phyloP scores from a whole-genome alignment of 2,329 filamentous ascomycete species.

The Exophiala dermatitidis region DNA sequence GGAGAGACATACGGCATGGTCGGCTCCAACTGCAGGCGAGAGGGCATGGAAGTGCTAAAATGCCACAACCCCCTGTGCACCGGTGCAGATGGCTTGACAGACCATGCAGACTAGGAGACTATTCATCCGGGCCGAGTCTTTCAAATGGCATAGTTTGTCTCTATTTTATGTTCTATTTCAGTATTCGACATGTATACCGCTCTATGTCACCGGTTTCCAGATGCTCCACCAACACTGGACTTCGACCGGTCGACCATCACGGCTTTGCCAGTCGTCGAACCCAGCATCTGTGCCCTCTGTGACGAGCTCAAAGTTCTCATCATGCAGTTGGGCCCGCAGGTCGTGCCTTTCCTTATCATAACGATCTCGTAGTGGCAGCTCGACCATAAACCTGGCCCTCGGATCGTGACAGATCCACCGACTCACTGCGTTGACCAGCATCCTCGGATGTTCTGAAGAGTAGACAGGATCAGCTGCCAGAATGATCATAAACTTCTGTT shows the following conservation, averaged over 20 bases:
- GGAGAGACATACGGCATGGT: no score
- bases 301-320: conserved; percentile 43
- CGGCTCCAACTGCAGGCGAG: no score
- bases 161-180: background rate
- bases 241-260: conserved; percentile 36
- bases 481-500: conserved; percentile 54
- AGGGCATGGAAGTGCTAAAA: no score
- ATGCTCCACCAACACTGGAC: conserved; percentile 45
- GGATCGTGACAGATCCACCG: conserved; percentile 55
- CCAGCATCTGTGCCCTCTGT: conserved; percentile 45
- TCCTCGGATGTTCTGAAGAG: conserved; percentile 68
- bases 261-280: conserved; percentile 43
- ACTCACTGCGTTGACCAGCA: conserved; percentile 64
- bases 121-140: no score
- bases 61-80: no score
- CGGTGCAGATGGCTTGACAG: no score
- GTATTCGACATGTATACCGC: background rate
- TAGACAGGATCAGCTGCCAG: conserved; percentile 84
- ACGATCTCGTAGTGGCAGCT: conserved; percentile 70
- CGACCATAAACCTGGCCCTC: conserved; percentile 63
- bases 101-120: no score
- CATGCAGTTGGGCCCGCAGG: conserved; percentile 56
- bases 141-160: no score
- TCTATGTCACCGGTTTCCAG: conserved; percentile 29
- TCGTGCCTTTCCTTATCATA: conserved; percentile 56